phyloP scores from a whole-genome alignment of 192 early-diverging fungal species.

The Umbelopsis isabellina region DNA sequence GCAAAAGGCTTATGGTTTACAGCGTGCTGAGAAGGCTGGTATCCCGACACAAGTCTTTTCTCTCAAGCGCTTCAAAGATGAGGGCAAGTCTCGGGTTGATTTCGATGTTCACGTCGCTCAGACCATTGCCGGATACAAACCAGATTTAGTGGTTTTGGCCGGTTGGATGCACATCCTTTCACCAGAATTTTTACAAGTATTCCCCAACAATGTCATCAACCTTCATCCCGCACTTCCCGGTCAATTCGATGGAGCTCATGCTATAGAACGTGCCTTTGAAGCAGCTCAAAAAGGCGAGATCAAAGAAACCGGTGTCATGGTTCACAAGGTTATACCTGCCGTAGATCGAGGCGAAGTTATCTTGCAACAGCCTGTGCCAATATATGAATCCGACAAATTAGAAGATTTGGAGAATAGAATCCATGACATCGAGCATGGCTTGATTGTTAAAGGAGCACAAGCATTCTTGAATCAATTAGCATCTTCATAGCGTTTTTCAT shows the following conservation, averaged over 20 bases:
- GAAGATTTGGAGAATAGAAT: conserved; percentile 86
- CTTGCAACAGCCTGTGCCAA: conserved; percentile 75
- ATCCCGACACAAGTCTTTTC: conserved; percentile 86
- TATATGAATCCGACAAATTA: conserved; percentile 75
- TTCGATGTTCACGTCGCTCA: conserved; percentile 88
- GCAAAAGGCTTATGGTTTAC: conserved; percentile 84
- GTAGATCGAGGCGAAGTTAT: conserved; percentile 96
- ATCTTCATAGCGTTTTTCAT: conserved; percentile 1
- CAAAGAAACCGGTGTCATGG: conserved; percentile 80
- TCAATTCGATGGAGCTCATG: conserved; percentile 95
- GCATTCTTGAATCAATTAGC: conserved; percentile 48
- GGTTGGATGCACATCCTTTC: conserved; percentile 99
- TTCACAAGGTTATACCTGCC: conserved; percentile 94
- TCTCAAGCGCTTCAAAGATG: conserved; percentile 84
- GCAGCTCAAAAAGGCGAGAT: conserved; percentile 81
- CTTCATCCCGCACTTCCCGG: conserved; percentile 97
- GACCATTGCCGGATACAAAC: conserved; percentile 59
- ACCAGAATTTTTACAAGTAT: conserved; percentile 76
- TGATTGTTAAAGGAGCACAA: conserved; percentile 81
- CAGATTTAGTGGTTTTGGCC: conserved; percentile 90
- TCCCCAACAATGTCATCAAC: conserved; percentile 84
- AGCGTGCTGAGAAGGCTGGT: conserved; percentile 75
- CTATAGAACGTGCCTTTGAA: conserved; percentile 93
- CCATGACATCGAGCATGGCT: conserved; percentile 84
- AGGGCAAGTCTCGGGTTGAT: conserved; percentile 80